Conservation (phyloP, 208 protist genomes). For the Porcisia hertigi region DNA sequence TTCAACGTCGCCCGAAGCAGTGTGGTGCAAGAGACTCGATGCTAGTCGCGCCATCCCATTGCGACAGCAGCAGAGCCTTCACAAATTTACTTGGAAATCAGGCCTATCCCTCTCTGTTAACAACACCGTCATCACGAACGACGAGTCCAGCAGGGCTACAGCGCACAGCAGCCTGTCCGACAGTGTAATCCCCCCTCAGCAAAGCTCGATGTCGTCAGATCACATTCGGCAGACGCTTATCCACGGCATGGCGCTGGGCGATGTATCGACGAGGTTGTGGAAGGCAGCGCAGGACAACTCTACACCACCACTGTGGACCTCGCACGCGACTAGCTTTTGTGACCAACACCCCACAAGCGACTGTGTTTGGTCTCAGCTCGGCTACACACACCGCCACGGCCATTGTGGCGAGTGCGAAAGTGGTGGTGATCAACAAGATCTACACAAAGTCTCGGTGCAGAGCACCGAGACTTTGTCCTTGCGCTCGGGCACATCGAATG, state of each 20-base stretch:
- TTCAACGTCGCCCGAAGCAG: slow-evolving; percentile 3
- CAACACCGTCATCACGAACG: not conserved
- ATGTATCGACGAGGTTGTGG: slow-evolving; percentile 7
- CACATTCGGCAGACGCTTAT: slow-evolving; percentile 31
- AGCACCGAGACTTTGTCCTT: not conserved
- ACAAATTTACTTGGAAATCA: slow-evolving; percentile 21
- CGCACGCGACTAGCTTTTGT: not conserved
- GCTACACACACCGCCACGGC: not conserved
- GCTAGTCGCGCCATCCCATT: not conserved
- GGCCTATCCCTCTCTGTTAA: slow-evolving; percentile 8
- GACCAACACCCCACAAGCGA: not conserved
- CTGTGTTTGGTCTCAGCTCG: not conserved
- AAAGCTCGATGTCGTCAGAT: slow-evolving; percentile 26
- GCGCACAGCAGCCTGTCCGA: slow-evolving; percentile 14
- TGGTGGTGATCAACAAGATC: no score
- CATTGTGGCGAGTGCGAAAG: not conserved
- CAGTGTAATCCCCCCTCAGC: slow-evolving; percentile 19
- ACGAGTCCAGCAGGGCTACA: not conserved
- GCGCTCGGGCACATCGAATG: not conserved
- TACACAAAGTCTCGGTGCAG: not conserved
- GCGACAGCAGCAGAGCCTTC: slow-evolving; percentile 11
- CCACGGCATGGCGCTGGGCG: slow-evolving; percentile 39
- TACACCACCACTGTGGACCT: not conserved
- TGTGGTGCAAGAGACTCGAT: not conserved
- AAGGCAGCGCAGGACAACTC: slow-evolving; percentile 2